phyloP scores from a whole-genome alignment of 306 rosid species.

The Vicia villosa region DNA sequence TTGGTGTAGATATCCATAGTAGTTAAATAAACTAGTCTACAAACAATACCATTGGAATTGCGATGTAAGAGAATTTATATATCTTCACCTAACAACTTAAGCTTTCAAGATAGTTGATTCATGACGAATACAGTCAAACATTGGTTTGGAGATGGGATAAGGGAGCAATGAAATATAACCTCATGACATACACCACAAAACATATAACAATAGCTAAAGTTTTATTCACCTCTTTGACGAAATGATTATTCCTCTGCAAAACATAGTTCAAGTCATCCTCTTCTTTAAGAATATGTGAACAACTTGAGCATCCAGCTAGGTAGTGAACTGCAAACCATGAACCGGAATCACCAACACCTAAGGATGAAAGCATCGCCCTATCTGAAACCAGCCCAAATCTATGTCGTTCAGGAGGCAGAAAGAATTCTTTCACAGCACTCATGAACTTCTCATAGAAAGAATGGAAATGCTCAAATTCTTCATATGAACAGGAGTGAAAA shows the following conservation, averaged over 20 bases:
- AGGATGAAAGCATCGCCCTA: constrained; percentile 74
- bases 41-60: constrained; percentile 2
- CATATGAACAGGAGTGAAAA: constrained; percentile 52
- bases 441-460: constrained; percentile 72
- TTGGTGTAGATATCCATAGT: background rate
- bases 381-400: constrained; percentile 75
- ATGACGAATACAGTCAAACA: background rate
- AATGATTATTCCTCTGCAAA: constrained; percentile 52
- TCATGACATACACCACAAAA: constrained; percentile 3
- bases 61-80: constrained; percentile 14
- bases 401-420: constrained; percentile 69
- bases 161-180: background rate
- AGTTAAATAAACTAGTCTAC: constrained; percentile 27
- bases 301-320: constrained; percentile 68
- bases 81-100: background rate
- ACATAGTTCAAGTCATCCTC: constrained; percentile 65
- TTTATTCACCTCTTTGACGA: constrained; percentile 70
- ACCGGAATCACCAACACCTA: constrained; percentile 69
- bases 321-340: constrained; percentile 77
- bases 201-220: constrained; percentile 23
- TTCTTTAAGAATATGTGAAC: constrained; percentile 67
- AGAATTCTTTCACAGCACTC: constrained; percentile 66
- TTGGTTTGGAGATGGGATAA: constrained; percentile 5
- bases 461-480: constrained; percentile 67
- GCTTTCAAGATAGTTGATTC: constrained; percentile 3